A percentile compares a stretch with the other conserved stretches of the same genome.
These are phyloP conservation scores for Narthecium ossifragum DNA, from an alignment of 106 monocot species.

Conservation along the genomic window DNA sequence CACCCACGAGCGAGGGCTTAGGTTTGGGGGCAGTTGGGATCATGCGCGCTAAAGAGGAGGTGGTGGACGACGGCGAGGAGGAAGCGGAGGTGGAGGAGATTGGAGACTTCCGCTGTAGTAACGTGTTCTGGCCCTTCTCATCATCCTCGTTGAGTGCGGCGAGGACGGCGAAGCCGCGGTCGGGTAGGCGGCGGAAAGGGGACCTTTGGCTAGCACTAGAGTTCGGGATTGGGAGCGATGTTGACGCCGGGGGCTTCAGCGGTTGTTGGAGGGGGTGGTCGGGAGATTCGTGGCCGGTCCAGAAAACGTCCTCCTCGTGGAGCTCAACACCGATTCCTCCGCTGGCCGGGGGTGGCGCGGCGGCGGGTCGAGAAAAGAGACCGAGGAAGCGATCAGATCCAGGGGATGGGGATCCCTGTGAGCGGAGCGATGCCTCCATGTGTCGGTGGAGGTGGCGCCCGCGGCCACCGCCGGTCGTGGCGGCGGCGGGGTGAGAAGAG, in stretches of 20 bases:
- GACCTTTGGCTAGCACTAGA: slow-evolving; percentile 1
- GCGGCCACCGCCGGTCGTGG: too few relatives aligned
- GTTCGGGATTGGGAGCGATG: neutral
- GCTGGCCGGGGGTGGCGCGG: slow-evolving; percentile 7
- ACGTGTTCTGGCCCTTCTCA: slow-evolving; percentile 7
- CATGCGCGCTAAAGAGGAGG: slow-evolving; percentile 20
- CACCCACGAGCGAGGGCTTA: too few relatives aligned
- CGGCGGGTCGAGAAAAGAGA: slow-evolving; percentile 17
- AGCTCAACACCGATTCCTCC: slow-evolving; percentile 34
- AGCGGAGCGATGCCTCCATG: too few relatives aligned
- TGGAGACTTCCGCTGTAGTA: slow-evolving; percentile 28
- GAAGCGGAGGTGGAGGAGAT: slow-evolving; percentile 26
- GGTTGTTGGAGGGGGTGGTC: neutral
- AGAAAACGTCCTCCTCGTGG: slow-evolving; percentile 65
- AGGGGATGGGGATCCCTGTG: slow-evolving; percentile 16
- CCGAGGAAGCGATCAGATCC: slow-evolving; percentile 59
- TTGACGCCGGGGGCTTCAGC: neutral
- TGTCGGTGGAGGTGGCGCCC: too few relatives aligned
- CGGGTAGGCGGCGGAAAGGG: slow-evolving; percentile 10
- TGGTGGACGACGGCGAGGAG: slow-evolving; percentile 22
- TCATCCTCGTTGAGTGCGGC: slow-evolving; percentile 54
- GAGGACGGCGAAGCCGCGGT: slow-evolving; percentile 54
- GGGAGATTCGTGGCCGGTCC: slow-evolving; percentile 22
- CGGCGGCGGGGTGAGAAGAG: too few relatives aligned
- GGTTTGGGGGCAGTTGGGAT: slow-evolving; percentile 38